Evolutionary conservation across 139 green algal species (phyloP).

Genomic region (Spirogloea muscicola): DNA sequence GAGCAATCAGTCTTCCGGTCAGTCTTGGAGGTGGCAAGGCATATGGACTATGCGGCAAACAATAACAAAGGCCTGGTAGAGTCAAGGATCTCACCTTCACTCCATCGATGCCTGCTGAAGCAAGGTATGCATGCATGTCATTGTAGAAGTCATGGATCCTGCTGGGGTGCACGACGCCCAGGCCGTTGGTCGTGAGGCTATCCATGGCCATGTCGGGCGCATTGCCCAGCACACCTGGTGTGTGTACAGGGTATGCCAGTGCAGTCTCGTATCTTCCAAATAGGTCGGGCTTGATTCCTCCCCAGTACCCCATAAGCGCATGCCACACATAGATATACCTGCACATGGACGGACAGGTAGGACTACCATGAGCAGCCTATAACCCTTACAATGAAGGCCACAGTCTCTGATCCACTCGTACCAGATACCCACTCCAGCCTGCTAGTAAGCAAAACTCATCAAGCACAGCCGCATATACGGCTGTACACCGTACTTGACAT

Average conservation of each 20-base stretch:
- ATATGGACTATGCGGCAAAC: no score
- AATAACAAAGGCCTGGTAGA: no score
- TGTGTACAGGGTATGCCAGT: constrained; percentile 45
- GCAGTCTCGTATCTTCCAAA: constrained; percentile 11
- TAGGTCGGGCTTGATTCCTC: constrained; percentile 66
- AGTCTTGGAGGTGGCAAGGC: no score
- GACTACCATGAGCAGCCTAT: no score
- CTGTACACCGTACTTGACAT: constrained; percentile 49
- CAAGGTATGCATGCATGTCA: constrained; percentile 85
- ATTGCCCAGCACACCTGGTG: constrained; percentile 63
- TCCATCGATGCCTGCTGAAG: constrained; percentile 70
- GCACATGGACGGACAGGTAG: constrained; percentile 3
- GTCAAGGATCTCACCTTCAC: no score
- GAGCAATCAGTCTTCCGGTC: no score
- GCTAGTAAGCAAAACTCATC: no score
- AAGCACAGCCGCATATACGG: no score
- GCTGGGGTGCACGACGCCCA: constrained; percentile 63
- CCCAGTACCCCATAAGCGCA: constrained; percentile 90
- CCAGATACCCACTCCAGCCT: no score
- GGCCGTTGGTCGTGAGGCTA: constrained; percentile 56
- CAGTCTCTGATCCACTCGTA: no score
- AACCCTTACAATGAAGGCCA: no score
- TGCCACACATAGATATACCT: constrained; percentile 91
- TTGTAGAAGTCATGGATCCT: constrained; percentile 66
- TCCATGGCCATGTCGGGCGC: constrained; percentile 79